phyloP scores from a whole-genome alignment of 768 basidiomycete genomes.

The Mycena capillaripes region DNA sequence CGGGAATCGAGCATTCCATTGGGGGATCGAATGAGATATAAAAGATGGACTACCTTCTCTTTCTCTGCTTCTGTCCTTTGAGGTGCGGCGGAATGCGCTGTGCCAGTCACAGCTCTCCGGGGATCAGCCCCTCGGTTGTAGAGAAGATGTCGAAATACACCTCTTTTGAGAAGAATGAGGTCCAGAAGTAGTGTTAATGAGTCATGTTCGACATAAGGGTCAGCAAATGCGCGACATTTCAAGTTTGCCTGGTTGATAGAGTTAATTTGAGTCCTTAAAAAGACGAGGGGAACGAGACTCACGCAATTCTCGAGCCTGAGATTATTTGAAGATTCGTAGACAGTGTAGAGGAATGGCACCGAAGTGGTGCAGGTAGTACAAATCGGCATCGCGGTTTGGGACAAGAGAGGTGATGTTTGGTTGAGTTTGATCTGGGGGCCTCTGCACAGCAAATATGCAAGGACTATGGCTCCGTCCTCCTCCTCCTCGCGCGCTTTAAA shows the following conservation, averaged over 20 bases:
- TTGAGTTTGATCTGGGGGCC: neutral
- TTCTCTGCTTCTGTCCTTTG: constrained; percentile 17
- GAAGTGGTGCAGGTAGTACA: constrained; percentile 82
- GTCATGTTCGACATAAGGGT: constrained; percentile 92
- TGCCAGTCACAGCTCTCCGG: constrained; percentile 52
- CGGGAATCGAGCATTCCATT: too few relatives aligned
- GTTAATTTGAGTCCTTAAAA: neutral
- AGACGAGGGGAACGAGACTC: constrained; percentile 45
- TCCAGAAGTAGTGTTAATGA: constrained; percentile 80
- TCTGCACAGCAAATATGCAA: constrained; percentile 1
- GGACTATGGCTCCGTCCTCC: constrained; percentile 41
- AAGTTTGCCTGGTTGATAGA: neutral
- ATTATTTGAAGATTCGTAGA: constrained; percentile 85
- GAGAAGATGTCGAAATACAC: constrained; percentile 84
- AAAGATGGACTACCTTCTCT: constrained; percentile 43
- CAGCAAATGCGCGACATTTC: constrained; percentile 65
- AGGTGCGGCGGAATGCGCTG: neutral
- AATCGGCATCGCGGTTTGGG: constrained; percentile 70
- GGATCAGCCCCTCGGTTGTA: constrained; percentile 85
- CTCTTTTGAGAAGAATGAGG: constrained; percentile 85
- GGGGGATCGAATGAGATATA: too few relatives aligned
- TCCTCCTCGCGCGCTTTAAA: constrained; percentile 77
- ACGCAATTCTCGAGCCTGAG: constrained; percentile 89
- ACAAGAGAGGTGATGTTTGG: neutral
- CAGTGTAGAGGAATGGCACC: constrained; percentile 81